phyloP scores from a whole-genome alignment of 768 basidiomycete species.

The Tylopilus rubrobrunneus region DNA sequence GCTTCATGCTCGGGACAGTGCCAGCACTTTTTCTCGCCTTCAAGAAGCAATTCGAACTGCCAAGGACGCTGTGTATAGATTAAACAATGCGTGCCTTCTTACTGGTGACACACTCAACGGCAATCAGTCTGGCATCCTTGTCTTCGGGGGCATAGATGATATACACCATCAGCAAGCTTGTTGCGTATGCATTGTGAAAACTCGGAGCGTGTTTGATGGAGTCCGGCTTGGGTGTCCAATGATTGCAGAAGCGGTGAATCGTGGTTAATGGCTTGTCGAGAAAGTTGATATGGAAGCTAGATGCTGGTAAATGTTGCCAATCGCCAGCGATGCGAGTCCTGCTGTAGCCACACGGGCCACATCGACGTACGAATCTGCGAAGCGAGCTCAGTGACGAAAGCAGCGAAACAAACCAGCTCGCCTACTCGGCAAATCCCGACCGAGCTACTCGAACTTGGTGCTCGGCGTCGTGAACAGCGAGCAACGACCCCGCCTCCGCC shows the following conservation, averaged over 20 bases:
- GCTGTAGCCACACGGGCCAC: not conserved
- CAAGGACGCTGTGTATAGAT: not conserved
- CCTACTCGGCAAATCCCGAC: conserved; percentile 27
- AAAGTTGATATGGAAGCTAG: not conserved
- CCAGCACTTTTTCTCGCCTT: conserved; percentile 40
- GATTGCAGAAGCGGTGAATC: conserved; percentile 45
- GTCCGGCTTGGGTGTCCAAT: conserved; percentile 26
- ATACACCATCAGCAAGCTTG: conserved; percentile 15
- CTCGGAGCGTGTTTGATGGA: not conserved
- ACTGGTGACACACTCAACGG: conserved; percentile 50
- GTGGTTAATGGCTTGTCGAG: conserved; percentile 15
- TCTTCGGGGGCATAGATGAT: conserved; percentile 29
- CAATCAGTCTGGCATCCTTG: conserved; percentile 45
- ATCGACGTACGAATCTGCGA: not conserved
- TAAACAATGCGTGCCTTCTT: conserved; percentile 26
- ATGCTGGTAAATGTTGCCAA: conserved; percentile 21
- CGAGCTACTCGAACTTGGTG: conserved; percentile 13
- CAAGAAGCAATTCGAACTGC: conserved; percentile 34
- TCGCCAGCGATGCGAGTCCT: conserved; percentile 29
- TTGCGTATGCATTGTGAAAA: too few relatives aligned
- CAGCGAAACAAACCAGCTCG: not conserved
- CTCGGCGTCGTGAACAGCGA: conserved; percentile 35
- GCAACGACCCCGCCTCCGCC: conserved; percentile 20
- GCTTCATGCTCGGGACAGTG: conserved; percentile 51
- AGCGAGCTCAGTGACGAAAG: too few relatives aligned